These are phyloP conservation scores for Neofusicoccum sp. DNA, from an alignment of 2,329 filamentous ascomycete species.

Conservation along the genomic window DNA sequence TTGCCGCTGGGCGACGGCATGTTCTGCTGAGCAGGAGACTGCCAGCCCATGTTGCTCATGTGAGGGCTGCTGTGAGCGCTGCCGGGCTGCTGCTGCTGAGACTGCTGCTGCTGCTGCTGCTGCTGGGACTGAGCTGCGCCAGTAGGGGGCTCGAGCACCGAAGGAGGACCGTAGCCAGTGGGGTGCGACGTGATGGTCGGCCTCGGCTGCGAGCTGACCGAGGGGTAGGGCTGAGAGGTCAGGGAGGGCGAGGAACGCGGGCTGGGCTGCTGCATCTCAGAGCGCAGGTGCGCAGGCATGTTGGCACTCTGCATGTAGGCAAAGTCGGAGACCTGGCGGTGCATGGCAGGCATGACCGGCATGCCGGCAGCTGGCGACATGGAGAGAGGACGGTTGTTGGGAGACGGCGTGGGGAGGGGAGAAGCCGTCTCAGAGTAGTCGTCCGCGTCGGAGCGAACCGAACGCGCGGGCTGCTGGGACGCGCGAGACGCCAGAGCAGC, in stretches of 20 bases:
- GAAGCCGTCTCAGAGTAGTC: slow-evolving; percentile 70
- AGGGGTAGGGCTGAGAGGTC: slow-evolving; percentile 64
- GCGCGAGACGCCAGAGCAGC: slow-evolving; percentile 69
- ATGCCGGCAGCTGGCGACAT: slow-evolving; percentile 78
- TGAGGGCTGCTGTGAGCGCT: slow-evolving; percentile 85
- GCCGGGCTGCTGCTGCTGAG: slow-evolving; percentile 66
- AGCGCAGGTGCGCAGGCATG: slow-evolving; percentile 78
- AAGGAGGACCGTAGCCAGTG: slow-evolving; percentile 74
- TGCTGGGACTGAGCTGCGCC: slow-evolving; percentile 68
- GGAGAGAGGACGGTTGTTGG: slow-evolving; percentile 73
- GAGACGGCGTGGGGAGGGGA: slow-evolving; percentile 77
- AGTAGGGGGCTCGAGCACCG: slow-evolving; percentile 76
- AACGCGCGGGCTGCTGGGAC: slow-evolving; percentile 43
- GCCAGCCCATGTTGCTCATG: slow-evolving; percentile 79
- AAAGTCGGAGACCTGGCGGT: slow-evolving; percentile 67
- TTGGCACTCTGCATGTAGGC: slow-evolving; percentile 75
- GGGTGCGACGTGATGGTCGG: slow-evolving; percentile 80
- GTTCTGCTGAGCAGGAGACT: slow-evolving; percentile 73
- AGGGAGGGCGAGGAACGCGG: slow-evolving; percentile 63
- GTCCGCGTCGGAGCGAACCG: slow-evolving; percentile 67
- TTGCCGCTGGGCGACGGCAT: slow-evolving; percentile 68
- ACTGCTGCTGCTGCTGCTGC: slow-evolving; percentile 69
- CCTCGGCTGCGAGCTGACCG: slow-evolving; percentile 49
- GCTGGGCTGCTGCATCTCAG: slow-evolving; percentile 69
- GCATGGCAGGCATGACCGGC: slow-evolving; percentile 65